phyloP scores from a whole-genome alignment of 2,329 filamentous ascomycete genomes.

The Domatiomyces globalis region DNA sequence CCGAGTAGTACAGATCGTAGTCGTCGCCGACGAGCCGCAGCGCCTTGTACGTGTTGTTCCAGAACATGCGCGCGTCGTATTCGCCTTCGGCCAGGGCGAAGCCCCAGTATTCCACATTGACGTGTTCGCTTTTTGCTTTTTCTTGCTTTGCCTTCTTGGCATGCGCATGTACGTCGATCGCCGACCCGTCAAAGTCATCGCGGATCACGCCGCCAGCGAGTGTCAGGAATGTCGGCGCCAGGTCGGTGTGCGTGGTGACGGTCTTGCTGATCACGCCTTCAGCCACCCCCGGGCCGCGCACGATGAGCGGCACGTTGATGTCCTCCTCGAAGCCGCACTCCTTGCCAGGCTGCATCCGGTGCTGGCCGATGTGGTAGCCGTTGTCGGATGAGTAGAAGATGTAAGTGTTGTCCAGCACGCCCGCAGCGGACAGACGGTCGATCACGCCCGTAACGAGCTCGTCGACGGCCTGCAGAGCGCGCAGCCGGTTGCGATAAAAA shows the following conservation, averaged over 20 bases:
- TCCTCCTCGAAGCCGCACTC: conserved; percentile 46
- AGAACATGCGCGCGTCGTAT: conserved; percentile 7
- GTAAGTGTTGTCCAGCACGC: conserved; percentile 39
- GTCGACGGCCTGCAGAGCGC: conserved; percentile 39
- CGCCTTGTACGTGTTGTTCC: conserved; percentile 26
- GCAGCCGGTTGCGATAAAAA: conserved; percentile 37
- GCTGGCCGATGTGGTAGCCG: conserved; percentile 46
- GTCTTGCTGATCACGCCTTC: conserved; percentile 28
- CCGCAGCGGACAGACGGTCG: conserved; percentile 27
- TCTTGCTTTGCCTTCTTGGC: not conserved
- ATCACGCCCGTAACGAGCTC: conserved; percentile 38
- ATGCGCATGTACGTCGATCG: not conserved
- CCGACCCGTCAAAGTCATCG: conserved; percentile 12
- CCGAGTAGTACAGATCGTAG: conserved; percentile 28
- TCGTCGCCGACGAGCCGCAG: conserved; percentile 23
- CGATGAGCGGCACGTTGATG: conserved; percentile 44
- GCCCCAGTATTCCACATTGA: conserved; percentile 48
- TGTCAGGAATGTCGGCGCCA: conserved; percentile 45
- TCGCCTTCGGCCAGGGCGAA: conserved; percentile 21
- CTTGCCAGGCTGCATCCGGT: conserved; percentile 44
- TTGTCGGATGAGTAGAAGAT: conserved; percentile 49
- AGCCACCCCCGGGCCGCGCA: conserved; percentile 44
- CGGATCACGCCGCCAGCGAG: conserved; percentile 19
- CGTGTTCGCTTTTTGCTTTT: conserved; percentile 35
- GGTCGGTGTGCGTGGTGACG: conserved; percentile 49